Evolutionary conservation across 495 filamentous ascomycete species (phyloP).

Genomic region (Aspergillus cristatus): DNA sequence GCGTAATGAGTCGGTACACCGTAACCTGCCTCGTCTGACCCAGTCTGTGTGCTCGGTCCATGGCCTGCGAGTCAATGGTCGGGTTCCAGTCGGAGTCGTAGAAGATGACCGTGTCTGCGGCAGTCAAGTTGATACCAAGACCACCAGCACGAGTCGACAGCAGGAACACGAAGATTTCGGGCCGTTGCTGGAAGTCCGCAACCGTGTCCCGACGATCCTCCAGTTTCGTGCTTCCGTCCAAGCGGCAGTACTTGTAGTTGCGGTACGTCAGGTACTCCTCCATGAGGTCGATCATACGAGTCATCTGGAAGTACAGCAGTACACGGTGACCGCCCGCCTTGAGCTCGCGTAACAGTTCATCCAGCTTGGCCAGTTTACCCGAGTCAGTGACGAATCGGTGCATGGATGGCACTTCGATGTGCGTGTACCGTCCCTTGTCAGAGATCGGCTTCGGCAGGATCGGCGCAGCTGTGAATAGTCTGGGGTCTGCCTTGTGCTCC

Average conservation of each 20-base stretch:
- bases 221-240: conserved; percentile 96
- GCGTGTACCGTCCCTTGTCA: conserved; percentile 71
- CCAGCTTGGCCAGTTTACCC: conserved; percentile 88
- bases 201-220: conserved; percentile 96
- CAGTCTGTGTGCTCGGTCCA: conserved; percentile 97
- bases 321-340: conserved; percentile 93
- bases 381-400: conserved; percentile 95
- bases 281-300: conserved; percentile 99
- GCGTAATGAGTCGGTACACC: conserved; percentile 94
- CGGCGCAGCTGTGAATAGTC: conserved; percentile 48
- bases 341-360: conserved; percentile 74
- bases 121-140: conserved; percentile 93
- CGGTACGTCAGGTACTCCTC: conserved; percentile 98
- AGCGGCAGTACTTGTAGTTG: conserved; percentile 95
- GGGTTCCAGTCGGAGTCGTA: conserved; percentile 99
- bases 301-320: conserved; percentile 99
- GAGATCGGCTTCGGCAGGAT: conserved; percentile 70
- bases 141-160: conserved; percentile 94
- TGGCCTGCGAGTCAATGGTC: conserved; percentile 95
- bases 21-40: conserved; percentile 95
- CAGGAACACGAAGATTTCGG: conserved; percentile 94
- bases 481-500: conserved; percentile 53
- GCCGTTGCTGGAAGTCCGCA: conserved; percentile 85
- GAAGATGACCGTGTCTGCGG: conserved; percentile 93
- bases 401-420: conserved; percentile 96